These are phyloP conservation scores for Hypoxylon sp. DNA, from an alignment of 2,329 filamentous ascomycete species.

Conservation along the genomic window DNA sequence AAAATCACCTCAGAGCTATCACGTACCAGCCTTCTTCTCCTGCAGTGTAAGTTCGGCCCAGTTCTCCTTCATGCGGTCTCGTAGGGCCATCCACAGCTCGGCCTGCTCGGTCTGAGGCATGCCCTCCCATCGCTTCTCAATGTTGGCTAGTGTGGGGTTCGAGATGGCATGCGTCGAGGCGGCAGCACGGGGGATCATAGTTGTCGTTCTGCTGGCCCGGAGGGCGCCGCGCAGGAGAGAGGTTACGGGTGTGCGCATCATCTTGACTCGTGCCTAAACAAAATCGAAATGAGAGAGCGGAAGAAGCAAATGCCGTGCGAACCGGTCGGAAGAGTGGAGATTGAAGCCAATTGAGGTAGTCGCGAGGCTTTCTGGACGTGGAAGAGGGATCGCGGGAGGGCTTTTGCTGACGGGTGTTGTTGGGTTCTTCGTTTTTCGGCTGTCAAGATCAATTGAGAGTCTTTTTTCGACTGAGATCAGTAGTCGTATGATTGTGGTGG, in stretches of 20 bases:
- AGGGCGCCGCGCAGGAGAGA: conserved; percentile 66
- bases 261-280: conserved; percentile 49
- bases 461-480: conserved; percentile 48
- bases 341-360: conserved; percentile 34
- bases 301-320: conserved; percentile 27
- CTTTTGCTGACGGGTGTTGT: conserved; percentile 28
- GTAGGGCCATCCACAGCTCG: conserved; percentile 97
- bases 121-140: conserved; percentile 99
- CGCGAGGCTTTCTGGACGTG: conserved; percentile 33
- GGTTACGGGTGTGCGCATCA: conserved; percentile 70
- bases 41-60: conserved; percentile 95
- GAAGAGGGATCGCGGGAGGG: conserved; percentile 31
- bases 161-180: conserved; percentile 92
- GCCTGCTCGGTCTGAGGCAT: conserved; percentile 99
- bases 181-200: conserved; percentile 65
- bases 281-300: conserved; percentile 12
- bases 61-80: conserved; percentile 98
- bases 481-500: conserved; percentile 51
- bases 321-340: conserved; percentile 46
- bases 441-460: conserved; percentile 57
- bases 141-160: conserved; percentile 96
- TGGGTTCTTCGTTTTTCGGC: conserved; percentile 36
- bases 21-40: conserved; percentile 99
- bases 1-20: conserved; percentile 25
- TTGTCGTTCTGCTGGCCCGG: conserved; percentile 57